Conservation (phyloP, 2,329 filamentous ascomycete genomes). For the Xylaria hypoxylon region DNA sequence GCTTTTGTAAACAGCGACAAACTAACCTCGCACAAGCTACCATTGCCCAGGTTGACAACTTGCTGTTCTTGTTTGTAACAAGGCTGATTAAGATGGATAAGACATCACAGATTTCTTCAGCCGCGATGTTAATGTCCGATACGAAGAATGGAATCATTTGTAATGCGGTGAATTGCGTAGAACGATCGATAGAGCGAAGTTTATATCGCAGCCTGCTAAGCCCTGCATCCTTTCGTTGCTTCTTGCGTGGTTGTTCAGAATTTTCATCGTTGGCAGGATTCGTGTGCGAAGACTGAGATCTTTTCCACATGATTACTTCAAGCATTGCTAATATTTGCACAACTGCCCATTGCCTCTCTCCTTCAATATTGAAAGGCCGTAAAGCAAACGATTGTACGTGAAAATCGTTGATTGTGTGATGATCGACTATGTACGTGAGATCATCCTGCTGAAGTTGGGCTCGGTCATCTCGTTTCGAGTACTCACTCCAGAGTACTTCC, state of each 20-base stretch:
- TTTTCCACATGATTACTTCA: slow-evolving; percentile 60
- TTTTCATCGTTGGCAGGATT: slow-evolving; percentile 54
- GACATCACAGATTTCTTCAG: slow-evolving; percentile 65
- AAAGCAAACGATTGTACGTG: slow-evolving; percentile 64
- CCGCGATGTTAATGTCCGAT: slow-evolving; percentile 57
- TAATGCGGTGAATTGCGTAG: slow-evolving; percentile 63
- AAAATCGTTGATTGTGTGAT: slow-evolving; percentile 59
- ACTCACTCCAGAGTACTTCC: slow-evolving; percentile 81
- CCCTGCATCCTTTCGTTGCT: slow-evolving; percentile 57
- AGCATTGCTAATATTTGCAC: slow-evolving; percentile 69
- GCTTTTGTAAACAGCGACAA: neutral
- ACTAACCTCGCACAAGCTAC: slow-evolving; percentile 79
- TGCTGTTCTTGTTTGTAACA: slow-evolving; percentile 76
- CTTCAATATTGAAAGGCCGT: slow-evolving; percentile 63
- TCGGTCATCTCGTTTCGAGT: slow-evolving; percentile 75
- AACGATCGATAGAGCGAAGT: slow-evolving; percentile 58
- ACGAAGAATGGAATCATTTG: slow-evolving; percentile 70
- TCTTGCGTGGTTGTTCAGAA: slow-evolving; percentile 66
- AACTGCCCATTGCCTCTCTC: slow-evolving; percentile 70
- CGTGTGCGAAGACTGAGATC: slow-evolving; percentile 41
- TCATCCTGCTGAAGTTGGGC: slow-evolving; percentile 84
- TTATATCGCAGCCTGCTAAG: slow-evolving; percentile 62
- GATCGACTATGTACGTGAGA: slow-evolving; percentile 67
- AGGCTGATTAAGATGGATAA: slow-evolving; percentile 68
- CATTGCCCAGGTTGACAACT: slow-evolving; percentile 83